Conservation (phyloP, 495 filamentous ascomycete species). For the Delitschia confertaspora region DNA sequence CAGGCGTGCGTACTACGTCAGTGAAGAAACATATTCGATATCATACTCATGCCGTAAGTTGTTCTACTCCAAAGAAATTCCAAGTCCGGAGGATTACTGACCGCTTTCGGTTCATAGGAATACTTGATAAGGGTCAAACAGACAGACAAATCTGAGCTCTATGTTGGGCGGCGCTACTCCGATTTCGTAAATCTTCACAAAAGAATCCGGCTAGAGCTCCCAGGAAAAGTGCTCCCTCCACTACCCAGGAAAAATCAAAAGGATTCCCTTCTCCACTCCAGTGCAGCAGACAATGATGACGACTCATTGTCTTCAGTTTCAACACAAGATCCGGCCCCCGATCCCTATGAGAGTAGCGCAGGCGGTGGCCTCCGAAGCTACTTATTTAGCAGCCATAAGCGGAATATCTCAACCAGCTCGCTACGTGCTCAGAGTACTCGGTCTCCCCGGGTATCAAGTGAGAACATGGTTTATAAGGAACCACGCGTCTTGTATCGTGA, state of each 20-base stretch:
- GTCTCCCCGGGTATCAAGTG: slow-evolving; percentile 46
- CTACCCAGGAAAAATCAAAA: slow-evolving; percentile 86
- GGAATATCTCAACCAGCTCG: slow-evolving; percentile 26
- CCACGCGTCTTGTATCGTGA: slow-evolving; percentile 63
- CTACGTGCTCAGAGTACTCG: slow-evolving; percentile 23
- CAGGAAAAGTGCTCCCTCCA: slow-evolving; percentile 79
- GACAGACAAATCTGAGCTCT: slow-evolving; percentile 58
- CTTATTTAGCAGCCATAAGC: slow-evolving; percentile 28
- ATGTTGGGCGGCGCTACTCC: slow-evolving; percentile 77
- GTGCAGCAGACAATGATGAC: slow-evolving; percentile 55
- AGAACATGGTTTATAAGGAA: slow-evolving; percentile 29
- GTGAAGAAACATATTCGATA: slow-evolving; percentile 80
- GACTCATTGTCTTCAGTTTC: slow-evolving; percentile 73
- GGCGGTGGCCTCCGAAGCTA: slow-evolving; percentile 38
- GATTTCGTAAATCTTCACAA: slow-evolving; percentile 77
- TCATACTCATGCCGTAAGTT: slow-evolving; percentile 84
- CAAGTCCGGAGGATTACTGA: not conserved
- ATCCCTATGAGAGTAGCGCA: slow-evolving; percentile 19
- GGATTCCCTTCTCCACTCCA: slow-evolving; percentile 43
- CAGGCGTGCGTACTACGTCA: slow-evolving; percentile 70
- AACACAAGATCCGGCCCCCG: slow-evolving; percentile 42
- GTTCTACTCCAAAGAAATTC: not conserved
- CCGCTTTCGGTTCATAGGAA: slow-evolving; percentile 59
- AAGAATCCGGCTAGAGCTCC: slow-evolving; percentile 70
- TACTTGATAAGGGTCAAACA: slow-evolving; percentile 79